These are phyloP conservation scores for Globisporangium barbulae DNA, from an alignment of 352 stramenopile genomes.

Conservation along the genomic window DNA sequence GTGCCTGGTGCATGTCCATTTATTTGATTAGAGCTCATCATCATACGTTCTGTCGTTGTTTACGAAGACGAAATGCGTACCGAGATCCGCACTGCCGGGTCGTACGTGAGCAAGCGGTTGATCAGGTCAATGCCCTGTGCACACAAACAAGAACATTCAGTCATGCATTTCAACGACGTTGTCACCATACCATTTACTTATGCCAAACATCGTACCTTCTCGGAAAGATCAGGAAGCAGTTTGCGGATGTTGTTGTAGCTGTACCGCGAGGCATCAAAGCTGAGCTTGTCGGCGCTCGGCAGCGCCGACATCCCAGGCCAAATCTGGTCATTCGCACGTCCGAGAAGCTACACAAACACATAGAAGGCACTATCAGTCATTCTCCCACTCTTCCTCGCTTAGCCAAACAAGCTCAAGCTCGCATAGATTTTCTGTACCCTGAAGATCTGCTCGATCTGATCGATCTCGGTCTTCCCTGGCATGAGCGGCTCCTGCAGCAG, in stretches of 20 bases:
- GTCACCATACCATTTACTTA: neutral
- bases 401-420: neutral
- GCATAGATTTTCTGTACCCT: constrained; percentile 20
- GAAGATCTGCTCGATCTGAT: constrained; percentile 76
- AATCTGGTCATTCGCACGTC: constrained; percentile 50
- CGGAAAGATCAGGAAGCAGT: constrained; percentile 36
- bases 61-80: constrained; percentile 18
- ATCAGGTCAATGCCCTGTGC: constrained; percentile 43
- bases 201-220: constrained; percentile 17
- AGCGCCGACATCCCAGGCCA: constrained; percentile 55
- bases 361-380: neutral
- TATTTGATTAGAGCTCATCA: neutral
- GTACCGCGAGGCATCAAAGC: constrained; percentile 30
- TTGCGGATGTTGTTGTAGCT: constrained; percentile 37
- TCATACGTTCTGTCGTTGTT: no score
- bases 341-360: constrained; percentile 33
- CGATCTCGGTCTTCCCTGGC: constrained; percentile 54
- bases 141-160: constrained; percentile 1
- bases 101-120: constrained; percentile 46
- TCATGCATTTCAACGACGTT: neutral
- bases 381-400: neutral
- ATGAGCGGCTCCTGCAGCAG: constrained; percentile 56
- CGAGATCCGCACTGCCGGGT: constrained; percentile 45
- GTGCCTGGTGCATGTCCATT: constrained; percentile 23
- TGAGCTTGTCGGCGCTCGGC: constrained; percentile 38